phyloP scores from a whole-genome alignment of 2,329 filamentous ascomycete species.

The Diplodia mutila region DNA sequence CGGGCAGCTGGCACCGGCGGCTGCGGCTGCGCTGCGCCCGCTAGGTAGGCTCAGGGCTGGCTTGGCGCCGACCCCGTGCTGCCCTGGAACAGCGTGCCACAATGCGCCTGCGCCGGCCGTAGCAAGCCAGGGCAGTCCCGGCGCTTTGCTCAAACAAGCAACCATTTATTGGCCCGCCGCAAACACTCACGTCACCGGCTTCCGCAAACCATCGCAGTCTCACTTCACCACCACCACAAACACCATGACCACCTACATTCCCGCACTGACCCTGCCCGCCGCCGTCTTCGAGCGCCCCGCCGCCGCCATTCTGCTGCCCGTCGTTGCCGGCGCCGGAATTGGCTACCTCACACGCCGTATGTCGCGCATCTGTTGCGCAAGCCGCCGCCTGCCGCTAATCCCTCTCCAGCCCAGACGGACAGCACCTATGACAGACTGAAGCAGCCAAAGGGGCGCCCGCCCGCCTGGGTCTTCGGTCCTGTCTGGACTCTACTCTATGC shows the following conservation, averaged over 20 bases:
- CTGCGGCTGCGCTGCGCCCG: not conserved
- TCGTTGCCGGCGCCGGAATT: conserved; percentile 72
- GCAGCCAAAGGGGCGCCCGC: conserved; percentile 64
- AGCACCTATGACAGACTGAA: conserved; percentile 67
- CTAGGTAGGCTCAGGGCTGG: not conserved
- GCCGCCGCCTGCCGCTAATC: conserved; percentile 23
- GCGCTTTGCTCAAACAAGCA: conserved; percentile 25
- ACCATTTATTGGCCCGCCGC: conserved; percentile 1
- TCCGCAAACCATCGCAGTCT: not conserved
- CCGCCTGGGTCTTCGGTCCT: conserved; percentile 61
- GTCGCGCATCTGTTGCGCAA: conserved; percentile 34
- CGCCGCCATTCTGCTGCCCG: conserved; percentile 73
- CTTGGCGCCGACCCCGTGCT: not conserved
- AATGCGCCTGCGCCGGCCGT: conserved; percentile 25
- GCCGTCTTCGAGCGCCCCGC: conserved; percentile 73
- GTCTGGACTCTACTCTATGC: conserved; percentile 63
- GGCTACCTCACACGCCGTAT: conserved; percentile 70
- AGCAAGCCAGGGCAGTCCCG: conserved; percentile 28
- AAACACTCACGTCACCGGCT: conserved; percentile 23
- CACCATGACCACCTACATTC: conserved; percentile 78
- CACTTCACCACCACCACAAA: not conserved
- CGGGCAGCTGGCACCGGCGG: not conserved
- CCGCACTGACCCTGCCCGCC: conserved; percentile 74
- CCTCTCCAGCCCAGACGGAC: conserved; percentile 58
- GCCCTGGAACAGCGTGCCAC: not conserved